A percentile compares a stretch with the other conserved stretches of the same genome.
These are phyloP conservation scores for Pascua guehoae DNA, from an alignment of 1,284 basidiomycete species.

Conservation along the genomic window DNA sequence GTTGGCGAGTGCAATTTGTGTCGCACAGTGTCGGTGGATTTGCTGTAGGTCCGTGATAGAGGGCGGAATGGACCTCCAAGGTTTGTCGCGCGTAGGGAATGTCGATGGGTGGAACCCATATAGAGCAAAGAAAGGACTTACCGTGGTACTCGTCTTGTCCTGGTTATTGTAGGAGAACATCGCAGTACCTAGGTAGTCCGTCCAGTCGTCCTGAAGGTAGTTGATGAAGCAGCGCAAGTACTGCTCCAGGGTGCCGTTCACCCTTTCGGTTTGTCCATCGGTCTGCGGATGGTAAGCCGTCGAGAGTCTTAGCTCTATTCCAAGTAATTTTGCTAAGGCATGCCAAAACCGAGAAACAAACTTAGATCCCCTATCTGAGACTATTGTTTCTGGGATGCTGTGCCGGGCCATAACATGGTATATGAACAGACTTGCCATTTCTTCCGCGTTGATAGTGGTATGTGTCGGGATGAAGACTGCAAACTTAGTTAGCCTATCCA, in stretches of 20 bases:
- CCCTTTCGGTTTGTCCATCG: slow-evolving; percentile 53
- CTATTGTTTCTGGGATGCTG: neutral
- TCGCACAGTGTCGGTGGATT: neutral
- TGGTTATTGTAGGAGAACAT: slow-evolving; percentile 55
- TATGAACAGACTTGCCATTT: neutral
- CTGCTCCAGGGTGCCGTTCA: slow-evolving; percentile 54
- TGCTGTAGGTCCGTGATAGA: neutral
- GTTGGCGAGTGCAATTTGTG: neutral
- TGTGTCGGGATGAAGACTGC: neutral
- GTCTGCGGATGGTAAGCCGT: slow-evolving; percentile 52
- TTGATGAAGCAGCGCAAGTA: slow-evolving; percentile 32
- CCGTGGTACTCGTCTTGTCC: slow-evolving; percentile 25
- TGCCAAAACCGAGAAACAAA: slow-evolving; percentile 17
- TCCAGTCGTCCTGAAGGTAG: slow-evolving; percentile 53
- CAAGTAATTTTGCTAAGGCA: neutral
- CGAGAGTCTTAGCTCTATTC: slow-evolving; percentile 13
- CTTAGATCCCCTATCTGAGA: neutral
- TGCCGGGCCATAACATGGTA: slow-evolving; percentile 15
- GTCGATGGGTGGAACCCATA: slow-evolving; percentile 43
- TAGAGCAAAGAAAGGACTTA: slow-evolving; percentile 38
- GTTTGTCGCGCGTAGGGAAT: neutral
- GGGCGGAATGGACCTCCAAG: neutral
- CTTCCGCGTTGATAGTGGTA: neutral
- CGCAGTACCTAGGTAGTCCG: slow-evolving; percentile 48
- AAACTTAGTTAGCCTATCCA: slow-evolving; percentile 43